A percentile compares a stretch with the other conserved stretches of the same genome.
Evolutionary conservation across 2,329 filamentous ascomycete species (phyloP).

Genomic region (Colletotrichum scovillei): DNA sequence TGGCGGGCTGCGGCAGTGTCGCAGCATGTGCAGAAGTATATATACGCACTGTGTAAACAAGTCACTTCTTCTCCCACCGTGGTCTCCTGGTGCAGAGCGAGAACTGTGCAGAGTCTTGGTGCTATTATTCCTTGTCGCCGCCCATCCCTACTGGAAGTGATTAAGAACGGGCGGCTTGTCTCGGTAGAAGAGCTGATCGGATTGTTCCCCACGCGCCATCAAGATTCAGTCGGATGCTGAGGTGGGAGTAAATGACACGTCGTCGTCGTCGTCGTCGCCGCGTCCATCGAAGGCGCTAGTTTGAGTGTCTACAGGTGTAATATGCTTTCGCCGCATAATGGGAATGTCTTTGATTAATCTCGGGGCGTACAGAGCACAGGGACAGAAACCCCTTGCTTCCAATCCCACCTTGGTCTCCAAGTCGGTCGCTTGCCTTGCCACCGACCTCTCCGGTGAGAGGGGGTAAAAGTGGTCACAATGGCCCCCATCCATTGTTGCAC

Average conservation of each 20-base stretch:
- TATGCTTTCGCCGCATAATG: background rate
- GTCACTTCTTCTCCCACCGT: conserved; percentile 11
- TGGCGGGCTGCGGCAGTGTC: background rate
- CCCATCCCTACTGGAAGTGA: background rate
- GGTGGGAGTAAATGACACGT: background rate
- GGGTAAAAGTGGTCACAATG: background rate
- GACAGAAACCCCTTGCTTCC: conserved; percentile 1
- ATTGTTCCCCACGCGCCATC: background rate
- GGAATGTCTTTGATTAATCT: conserved; percentile 2
- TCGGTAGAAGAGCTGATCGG: background rate
- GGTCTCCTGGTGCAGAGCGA: background rate
- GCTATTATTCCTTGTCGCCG: background rate
- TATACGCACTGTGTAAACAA: background rate
- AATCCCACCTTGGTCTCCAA: background rate
- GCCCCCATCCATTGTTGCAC: conserved; percentile 10
- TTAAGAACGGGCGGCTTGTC: background rate
- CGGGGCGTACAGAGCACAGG: background rate
- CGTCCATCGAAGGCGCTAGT: background rate
- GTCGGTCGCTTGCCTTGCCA: background rate
- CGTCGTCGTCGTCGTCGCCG: background rate
- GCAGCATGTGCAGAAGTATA: background rate
- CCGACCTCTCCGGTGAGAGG: background rate
- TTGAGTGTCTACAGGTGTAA: background rate
- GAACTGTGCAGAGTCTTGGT: background rate
- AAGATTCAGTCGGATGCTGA: background rate